Evolutionary conservation across 139 green algal genomes (phyloP), one percentile per base, ranked within the genome.

Genomic region (Mesotaenium endlicherianum): DNA sequence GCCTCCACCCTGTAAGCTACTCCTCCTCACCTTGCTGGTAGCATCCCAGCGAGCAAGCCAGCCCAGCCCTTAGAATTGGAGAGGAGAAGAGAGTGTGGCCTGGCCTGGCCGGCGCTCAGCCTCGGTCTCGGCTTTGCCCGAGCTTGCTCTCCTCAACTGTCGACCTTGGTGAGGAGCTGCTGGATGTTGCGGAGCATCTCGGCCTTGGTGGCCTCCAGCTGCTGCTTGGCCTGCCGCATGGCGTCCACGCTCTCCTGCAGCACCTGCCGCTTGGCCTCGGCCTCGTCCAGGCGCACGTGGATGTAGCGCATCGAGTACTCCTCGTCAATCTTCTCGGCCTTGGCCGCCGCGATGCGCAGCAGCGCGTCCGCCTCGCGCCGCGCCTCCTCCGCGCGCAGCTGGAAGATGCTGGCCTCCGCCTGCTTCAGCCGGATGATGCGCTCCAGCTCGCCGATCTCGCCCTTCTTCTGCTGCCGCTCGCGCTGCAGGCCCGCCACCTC

Each of bases 391-490:
- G 71, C 71, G 11, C 47, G 40, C 71, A 80, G 30, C 71, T 80
- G 71, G 14, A 80, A 17, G 16, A 80, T 76, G 14, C 59, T 16
- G 30, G 71, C 71, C 71, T 80, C 71, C 16, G 71, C 71, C 53
- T 80, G 43, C 71, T 80, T 80, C 16, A 80, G 17, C 14, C 71
- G 40, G 11, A 76, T 16, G 31, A 80, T 76, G 40, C 11, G 71
- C 47, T 49, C 74, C 17, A 84, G n/a, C 58, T 84, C 77, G 30
- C 84, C 30, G 3, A 84, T 43, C 16, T 84, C 60, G 20, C 31
- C 30, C 39, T 80, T 84, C 58, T 84, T 80, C 39, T 43, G 26
- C 67, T 84, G 67, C 70, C 64, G 38, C 68, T 81, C 49, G 26
- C 49, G n/a, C 39, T 77, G n/a, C 1, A 81, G 31, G 30, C 26